Evolutionary conservation across 148 eudicot species (phyloP).

Genomic region (Chenopodium berlandieri): DNA sequence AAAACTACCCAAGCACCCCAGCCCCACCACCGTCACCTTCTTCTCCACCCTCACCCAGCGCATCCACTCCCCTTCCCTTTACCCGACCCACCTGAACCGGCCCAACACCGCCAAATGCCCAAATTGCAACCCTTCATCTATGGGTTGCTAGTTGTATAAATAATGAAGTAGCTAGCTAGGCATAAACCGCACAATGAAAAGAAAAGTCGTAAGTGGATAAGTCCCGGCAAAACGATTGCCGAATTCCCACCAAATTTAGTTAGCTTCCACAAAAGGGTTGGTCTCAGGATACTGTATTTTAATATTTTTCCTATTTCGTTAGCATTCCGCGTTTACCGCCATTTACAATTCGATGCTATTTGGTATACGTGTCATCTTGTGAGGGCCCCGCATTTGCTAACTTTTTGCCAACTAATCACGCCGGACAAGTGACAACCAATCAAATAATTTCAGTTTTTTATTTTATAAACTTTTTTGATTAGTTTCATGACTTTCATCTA

Average conservation of each 20-base stretch:
- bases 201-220: neutral
- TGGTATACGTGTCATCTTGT: neutral
- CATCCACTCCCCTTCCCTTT: too few species aligned
- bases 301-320: slow-evolving; percentile 14
- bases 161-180: too few species aligned
- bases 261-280: neutral
- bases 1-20: too few species aligned
- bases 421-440: slow-evolving; percentile 1
- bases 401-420: slow-evolving; percentile 12
- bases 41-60: too few species aligned
- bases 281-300: neutral
- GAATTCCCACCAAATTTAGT: slow-evolving; percentile 23
- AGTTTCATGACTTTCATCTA: too few species aligned
- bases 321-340: slow-evolving; percentile 24
- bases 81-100: too few species aligned
- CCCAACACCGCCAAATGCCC: too few species aligned
- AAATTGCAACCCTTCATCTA: too few species aligned
- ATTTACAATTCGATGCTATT: neutral
- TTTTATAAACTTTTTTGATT: neutral
- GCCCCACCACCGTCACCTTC: too few species aligned
- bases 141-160: too few species aligned
- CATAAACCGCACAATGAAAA: too few species aligned
- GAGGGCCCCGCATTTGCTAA: neutral
- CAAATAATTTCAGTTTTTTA: neutral
- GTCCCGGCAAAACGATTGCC: neutral